Evolutionary conservation across 768 basidiomycete species (phyloP), one percentile per base, ranked within the genome.

Genomic region (Kwoniella shandongensis): DNA sequence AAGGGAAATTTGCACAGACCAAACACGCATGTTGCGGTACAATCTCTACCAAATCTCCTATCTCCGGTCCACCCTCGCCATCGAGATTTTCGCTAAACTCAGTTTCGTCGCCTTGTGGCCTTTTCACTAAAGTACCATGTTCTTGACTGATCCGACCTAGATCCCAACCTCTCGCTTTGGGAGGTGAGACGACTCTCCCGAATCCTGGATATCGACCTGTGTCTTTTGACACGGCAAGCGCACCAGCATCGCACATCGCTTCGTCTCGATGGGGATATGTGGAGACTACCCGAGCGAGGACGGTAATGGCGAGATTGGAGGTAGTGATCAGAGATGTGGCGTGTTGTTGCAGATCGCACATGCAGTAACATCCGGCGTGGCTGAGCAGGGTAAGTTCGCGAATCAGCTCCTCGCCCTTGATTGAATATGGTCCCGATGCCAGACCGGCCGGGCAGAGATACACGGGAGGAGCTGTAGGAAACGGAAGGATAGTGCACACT

Each of bases 11-110:
- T 18, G 91, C 88, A 18, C 88, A 82, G 44, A 85, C 89, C 64
- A 91, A 73, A 70, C 90, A 93, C 7, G 89, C 90, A 73, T 92
- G 88, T 74, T 92, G 89, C 11, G 88, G 88, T 36, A 90, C 79
- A 52, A 92, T 86, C 65, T 86, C 82, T 27, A 91, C 79, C 49
- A 81, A 76, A 8, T 84, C 82, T 6, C 87, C 89, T 10, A 87
- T 66, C 66, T 79, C 75, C 63, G 86, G 72, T 39, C 58, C 55
- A 15, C 27, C 41, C 5, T 51, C 35, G 0, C 22, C 51, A 1
- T 41, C 35, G 3, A 36, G 12, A 8, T 11, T 26, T n/a, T 45
- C 57, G 65, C 70, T 38, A 74, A 73, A 38, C 25, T 22, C 45
- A 42, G n/a, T 1, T 29, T 44, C 26, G 11, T n/a, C 22, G 47